Evolutionary conservation across 1,139 yeast species (phyloP), one percentile per base, ranked within the genome.

Genomic region (Geotrichum bryndzae): DNA sequence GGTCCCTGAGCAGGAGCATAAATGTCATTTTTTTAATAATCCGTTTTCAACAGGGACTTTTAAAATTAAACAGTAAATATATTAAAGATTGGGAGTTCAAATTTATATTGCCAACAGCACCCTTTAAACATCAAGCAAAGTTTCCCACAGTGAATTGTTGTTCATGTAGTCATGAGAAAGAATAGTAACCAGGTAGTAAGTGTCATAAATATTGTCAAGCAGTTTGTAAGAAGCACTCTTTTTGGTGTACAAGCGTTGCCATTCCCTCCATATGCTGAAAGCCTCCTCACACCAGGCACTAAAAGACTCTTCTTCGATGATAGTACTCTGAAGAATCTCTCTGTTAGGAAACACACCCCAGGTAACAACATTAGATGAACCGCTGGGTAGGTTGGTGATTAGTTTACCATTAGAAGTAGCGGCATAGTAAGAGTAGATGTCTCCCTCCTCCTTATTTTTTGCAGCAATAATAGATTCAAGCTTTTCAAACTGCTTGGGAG

Each of bases 311-410:
- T 84, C 87, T 70, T 90, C 96, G 60, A 91, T 85, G 62, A 90
- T 87, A 0, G 98, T 91, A 1, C 96, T 89, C 73, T 90, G 97
- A 41, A 89, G 82, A 56, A 90, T 86, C 71, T 90, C 96, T 67
- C 89, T 82, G 74, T 86, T 87, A 1, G 96, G 96, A 78, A 92
- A 91, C 2, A 88, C 96, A 62, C 97, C 97, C 97, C 97, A 94
- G 0, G 98, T 94, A 10, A 94, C 95, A 29, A 95, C 96, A 68
- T 87, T 85, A 3, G 87, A 80, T 18, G 78, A 75, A 18, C 76
- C 77, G 1, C 74, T 69, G 0, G 80, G 80, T 70, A 88, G 75
- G 68, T 88, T 88, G 2, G 92, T 82, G 41, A 79, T 76, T 66
- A 90, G 83, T n/a, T 76, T 71, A 0, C 87, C 87, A 2, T 74